These are phyloP conservation scores for Daedaleopsis nitida DNA, from an alignment of 768 basidiomycete species.

Conservation along the genomic window DNA sequence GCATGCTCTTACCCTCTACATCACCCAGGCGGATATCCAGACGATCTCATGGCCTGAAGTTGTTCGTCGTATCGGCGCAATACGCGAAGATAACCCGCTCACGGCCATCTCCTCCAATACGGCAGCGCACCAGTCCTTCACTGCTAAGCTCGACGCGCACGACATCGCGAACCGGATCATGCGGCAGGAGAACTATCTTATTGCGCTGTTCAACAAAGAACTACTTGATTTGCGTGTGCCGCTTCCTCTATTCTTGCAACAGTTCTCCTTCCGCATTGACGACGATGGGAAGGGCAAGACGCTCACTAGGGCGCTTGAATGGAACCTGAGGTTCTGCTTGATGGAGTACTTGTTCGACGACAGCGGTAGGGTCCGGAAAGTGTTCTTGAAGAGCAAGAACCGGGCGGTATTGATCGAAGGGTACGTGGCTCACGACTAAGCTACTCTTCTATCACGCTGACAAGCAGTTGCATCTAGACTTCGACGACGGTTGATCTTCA, in stretches of 20 bases:
- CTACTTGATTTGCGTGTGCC: slow-evolving; percentile 87
- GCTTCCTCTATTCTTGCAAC: slow-evolving; percentile 59
- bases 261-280: slow-evolving; percentile 37
- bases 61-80: slow-evolving; percentile 84
- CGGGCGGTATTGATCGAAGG: slow-evolving; percentile 77
- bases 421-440: slow-evolving; percentile 45
- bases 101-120: slow-evolving; percentile 75
- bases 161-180: slow-evolving; percentile 98
- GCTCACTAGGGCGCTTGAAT: slow-evolving; percentile 90
- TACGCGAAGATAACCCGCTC: slow-evolving; percentile 91
- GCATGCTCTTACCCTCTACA: slow-evolving; percentile 12
- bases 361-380: slow-evolving; percentile 87
- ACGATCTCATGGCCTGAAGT: slow-evolving; percentile 97
- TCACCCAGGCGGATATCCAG: slow-evolving; percentile 85
- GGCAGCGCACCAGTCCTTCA: slow-evolving; percentile 61
- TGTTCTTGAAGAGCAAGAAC: slow-evolving; percentile 87
- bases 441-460: not conserved
- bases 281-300: slow-evolving; percentile 72
- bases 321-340: slow-evolving; percentile 95
- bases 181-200: slow-evolving; percentile 98
- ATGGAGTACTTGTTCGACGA: slow-evolving; percentile 94
- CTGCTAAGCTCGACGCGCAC: slow-evolving; percentile 93
- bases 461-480: slow-evolving; percentile 50
- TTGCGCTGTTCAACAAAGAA: slow-evolving; percentile 97
- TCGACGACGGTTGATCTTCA: slow-evolving; percentile 86